These are phyloP conservation scores for Prunus padus DNA, from an alignment of 306 rosid genomes.

Conservation along the genomic window DNA sequence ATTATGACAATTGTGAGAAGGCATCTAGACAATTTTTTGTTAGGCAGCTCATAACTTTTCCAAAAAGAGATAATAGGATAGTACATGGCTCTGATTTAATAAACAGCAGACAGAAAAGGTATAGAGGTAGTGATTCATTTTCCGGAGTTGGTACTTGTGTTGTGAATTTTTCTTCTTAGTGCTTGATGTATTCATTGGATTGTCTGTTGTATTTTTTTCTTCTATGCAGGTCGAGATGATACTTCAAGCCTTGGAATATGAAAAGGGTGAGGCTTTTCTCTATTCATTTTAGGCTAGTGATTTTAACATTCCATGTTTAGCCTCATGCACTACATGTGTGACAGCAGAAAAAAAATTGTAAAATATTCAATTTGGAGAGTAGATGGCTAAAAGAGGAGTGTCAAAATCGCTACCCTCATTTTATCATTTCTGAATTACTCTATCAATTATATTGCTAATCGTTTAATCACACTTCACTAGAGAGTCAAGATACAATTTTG, in stretches of 20 bases:
- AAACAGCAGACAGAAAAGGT: neutral
- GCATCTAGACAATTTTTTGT: neutral
- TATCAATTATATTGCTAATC: neutral
- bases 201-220: slow-evolving; percentile 20
- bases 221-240: slow-evolving; percentile 76
- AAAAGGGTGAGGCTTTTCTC: slow-evolving; percentile 53
- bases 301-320: no score
- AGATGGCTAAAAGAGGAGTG: no score
- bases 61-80: neutral
- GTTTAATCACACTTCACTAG: neutral
- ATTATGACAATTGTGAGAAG: neutral
- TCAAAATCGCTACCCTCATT: no score
- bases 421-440: neutral
- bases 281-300: neutral
- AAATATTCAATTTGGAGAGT: no score
- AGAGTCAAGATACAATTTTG: neutral
- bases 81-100: neutral
- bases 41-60: neutral
- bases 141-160: neutral
- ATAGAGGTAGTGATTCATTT: neutral
- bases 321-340: no score
- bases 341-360: no score
- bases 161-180: neutral
- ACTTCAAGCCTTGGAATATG: slow-evolving; percentile 89
- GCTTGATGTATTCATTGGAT: slow-evolving; percentile 10